These are phyloP conservation scores for Aspergillus piperis DNA, from an alignment of 2,329 filamentous ascomycete species.

Conservation along the genomic window DNA sequence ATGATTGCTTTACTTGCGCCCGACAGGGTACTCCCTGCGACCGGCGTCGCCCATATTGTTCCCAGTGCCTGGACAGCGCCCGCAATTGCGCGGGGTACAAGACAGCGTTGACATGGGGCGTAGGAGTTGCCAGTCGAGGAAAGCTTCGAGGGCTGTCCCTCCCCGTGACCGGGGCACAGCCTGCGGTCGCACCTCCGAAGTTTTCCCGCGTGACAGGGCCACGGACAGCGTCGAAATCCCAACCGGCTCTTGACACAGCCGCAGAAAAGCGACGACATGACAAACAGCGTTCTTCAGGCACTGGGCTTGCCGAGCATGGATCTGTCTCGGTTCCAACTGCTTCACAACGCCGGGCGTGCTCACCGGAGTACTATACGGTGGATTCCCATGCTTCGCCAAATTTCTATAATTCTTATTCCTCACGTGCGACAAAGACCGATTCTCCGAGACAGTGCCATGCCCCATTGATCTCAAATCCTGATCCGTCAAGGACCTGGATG, in stretches of 20 bases:
- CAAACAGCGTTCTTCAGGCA: not conserved
- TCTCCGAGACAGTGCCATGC: not conserved
- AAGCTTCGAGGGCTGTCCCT: conserved; percentile 89
- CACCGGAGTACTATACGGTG: not conserved
- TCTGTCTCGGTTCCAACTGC: not conserved
- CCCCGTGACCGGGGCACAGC: conserved; percentile 55
- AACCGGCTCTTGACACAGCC: not conserved
- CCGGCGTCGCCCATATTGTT: conserved; percentile 88
- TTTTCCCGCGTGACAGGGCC: conserved; percentile 6
- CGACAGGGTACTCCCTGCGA: conserved; percentile 86
- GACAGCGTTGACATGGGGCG: conserved; percentile 94
- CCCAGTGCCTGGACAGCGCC: conserved; percentile 86
- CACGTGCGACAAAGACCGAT: not conserved
- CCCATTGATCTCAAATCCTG: not conserved
- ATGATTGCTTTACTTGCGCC: conserved; percentile 93
- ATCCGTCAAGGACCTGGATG: not conserved
- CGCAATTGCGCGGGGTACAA: conserved; percentile 96
- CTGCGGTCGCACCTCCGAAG: conserved; percentile 29
- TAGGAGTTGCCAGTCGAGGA: conserved; percentile 91
- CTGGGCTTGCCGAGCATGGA: not conserved
- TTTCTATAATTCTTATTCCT: not conserved
- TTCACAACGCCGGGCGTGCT: not conserved
- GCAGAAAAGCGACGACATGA: not conserved
- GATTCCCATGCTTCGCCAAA: not conserved
- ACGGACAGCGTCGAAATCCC: not conserved